These are phyloP conservation scores for Hygrocybe coccinea DNA, from an alignment of 768 basidiomycete genomes.

Conservation along the genomic window DNA sequence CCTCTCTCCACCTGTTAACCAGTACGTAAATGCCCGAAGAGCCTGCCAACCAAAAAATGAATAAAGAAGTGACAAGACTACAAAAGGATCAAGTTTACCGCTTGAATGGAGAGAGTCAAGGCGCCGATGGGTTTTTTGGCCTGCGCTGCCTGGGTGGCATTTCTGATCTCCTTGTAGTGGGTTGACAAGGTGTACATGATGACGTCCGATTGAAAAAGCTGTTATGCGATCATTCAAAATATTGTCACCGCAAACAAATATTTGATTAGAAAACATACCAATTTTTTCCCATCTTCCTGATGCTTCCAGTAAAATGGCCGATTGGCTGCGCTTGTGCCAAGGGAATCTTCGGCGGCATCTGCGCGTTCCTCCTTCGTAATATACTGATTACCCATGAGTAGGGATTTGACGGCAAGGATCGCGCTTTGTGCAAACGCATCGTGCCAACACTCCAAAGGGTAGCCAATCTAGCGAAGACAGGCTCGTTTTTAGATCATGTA, in stretches of 20 bases:
- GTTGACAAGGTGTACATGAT: slow-evolving; percentile 1
- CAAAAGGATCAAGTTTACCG: background rate
- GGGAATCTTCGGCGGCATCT: background rate
- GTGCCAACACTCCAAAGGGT: no score
- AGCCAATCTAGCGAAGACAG: no score
- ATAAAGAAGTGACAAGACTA: background rate
- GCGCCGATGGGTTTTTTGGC: background rate
- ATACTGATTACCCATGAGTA: no score
- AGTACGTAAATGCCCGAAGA: background rate
- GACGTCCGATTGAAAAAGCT: background rate
- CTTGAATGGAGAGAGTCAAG: background rate
- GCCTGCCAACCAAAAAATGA: background rate
- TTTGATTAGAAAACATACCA: background rate
- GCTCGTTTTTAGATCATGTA: no score
- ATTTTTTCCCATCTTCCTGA: background rate
- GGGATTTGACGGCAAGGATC: no score
- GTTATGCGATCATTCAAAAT: background rate
- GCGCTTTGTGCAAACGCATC: no score
- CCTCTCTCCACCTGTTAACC: background rate
- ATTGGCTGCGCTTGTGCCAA: no score
- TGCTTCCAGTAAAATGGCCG: no score
- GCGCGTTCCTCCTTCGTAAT: no score
- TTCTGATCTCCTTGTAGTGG: slow-evolving; percentile 1
- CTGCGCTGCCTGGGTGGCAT: background rate
- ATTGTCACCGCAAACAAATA: background rate